A percentile compares a stretch with the other conserved stretches of the same genome.
These are phyloP conservation scores for Magnaporthales sp. DNA, from an alignment of 2,329 filamentous ascomycete genomes.

Conservation along the genomic window DNA sequence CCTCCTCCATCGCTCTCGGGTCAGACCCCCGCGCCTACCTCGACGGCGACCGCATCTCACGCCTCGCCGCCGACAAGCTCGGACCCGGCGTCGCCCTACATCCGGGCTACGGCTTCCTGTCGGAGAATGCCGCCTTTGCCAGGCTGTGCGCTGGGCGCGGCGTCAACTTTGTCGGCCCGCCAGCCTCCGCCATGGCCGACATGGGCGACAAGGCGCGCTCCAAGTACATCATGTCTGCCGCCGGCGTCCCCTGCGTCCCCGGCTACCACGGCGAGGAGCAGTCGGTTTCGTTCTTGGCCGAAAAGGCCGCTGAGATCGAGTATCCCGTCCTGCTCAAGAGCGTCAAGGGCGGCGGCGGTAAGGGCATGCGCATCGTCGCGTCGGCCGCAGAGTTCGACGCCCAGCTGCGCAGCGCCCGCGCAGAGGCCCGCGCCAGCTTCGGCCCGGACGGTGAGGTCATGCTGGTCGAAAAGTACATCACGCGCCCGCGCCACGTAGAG, in stretches of 20 bases:
- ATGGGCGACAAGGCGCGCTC: conserved; percentile 93
- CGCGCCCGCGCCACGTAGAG: conserved; percentile 75
- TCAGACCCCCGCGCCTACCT: conserved; percentile 72
- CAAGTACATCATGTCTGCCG: conserved; percentile 93
- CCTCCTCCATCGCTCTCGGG: conserved; percentile 76
- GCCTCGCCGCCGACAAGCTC: conserved; percentile 55
- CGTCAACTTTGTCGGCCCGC: conserved; percentile 89
- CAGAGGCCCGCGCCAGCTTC: conserved; percentile 70
- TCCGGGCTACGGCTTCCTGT: conserved; percentile 92
- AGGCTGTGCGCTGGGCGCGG: conserved; percentile 82
- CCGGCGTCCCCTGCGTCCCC: conserved; percentile 93
- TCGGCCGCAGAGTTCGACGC: conserved; percentile 59
- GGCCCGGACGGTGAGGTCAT: conserved; percentile 73
- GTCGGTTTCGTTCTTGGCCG: conserved; percentile 49
- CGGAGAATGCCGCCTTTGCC: conserved; percentile 88
- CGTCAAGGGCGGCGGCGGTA: conserved; percentile 72
- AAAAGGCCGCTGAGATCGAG: conserved; percentile 61
- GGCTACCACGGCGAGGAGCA: conserved; percentile 90
- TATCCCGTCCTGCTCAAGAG: conserved; percentile 74
- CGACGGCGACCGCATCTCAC: conserved; percentile 86
- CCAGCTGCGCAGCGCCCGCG: conserved; percentile 64
- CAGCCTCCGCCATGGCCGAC: conserved; percentile 69
- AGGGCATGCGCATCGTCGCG: conserved; percentile 72
- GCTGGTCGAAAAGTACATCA: conserved; percentile 77
- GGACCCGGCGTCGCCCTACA: conserved; percentile 21